Base-by-base conservation (phyloP, 2,329 filamentous ascomycete genomes). In the Sclerotinia spermophila region DNA sequence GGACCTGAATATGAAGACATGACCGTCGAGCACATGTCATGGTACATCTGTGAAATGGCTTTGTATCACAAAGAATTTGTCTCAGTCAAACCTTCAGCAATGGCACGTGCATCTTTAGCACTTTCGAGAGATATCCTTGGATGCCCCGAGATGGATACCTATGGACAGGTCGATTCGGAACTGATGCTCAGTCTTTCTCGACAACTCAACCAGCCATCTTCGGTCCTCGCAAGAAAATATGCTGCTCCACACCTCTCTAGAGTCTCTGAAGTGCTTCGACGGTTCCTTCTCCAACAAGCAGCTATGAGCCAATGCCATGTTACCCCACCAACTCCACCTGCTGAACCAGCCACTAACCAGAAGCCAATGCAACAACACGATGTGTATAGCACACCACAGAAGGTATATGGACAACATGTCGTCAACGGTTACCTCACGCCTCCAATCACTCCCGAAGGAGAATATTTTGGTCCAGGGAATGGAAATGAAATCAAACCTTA, bases 21-120 rank as follows among this genome's bases (percentile, higher is more conserved):
- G 35, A 94, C 97, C 82, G 91, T 97, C 33, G 93, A 98, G 83
- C 91, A 97, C 82, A 95, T 99, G 92, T 90, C 94, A 27, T 87
- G 92, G 73, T 99, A 98, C 84, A 91, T 99, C 73, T 91, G 92
- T 79, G 96, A 99, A 83, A 95, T 98, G 77, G 93, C 94, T 60
- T 85, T 98, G 56, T 99, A 97, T 83, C 93, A 98, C 84, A 92
- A 95, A 78, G 96, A 98, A 75, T 99, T 99, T 78, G 94, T 99
- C 73, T 96, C 94, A 24, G 94, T 92, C 70, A 91, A 91, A 78
- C 94, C 96, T 30, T 97, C 95, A 0, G 90, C 94, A 74, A 93
- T 99, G 86, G 94, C 96, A 59, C 88, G 93, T 75, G 91, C 94
- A 58, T 93, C 94, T 17, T 85, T 98, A 70, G 93, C 93, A 68